These are phyloP conservation scores for Diaporthe sp. DNA, from an alignment of 2,329 filamentous ascomycete species.

Conservation along the genomic window DNA sequence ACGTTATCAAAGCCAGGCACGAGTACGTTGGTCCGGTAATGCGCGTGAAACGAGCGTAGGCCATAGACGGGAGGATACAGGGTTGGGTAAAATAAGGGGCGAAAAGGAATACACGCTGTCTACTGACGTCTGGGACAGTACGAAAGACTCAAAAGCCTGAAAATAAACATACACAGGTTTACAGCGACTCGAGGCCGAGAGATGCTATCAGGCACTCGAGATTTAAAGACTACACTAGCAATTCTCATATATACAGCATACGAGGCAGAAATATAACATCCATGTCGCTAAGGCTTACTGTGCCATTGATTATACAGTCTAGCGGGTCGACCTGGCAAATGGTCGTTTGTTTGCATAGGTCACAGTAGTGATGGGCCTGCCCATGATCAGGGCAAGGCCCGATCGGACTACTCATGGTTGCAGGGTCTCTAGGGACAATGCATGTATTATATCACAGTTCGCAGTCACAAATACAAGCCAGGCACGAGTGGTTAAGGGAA, in stretches of 20 bases:
- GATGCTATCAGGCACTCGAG: background rate
- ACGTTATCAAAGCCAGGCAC: constrained; percentile 1
- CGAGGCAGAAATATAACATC: background rate
- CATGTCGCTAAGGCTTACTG: background rate
- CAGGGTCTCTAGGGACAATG: background rate
- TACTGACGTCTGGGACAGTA: background rate
- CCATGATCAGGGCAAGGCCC: no score
- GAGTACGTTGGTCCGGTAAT: constrained; percentile 15
- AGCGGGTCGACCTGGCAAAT: background rate
- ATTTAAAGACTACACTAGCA: background rate
- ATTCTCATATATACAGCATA: background rate
- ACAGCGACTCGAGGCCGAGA: background rate
- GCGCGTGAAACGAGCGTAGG: constrained; percentile 3
- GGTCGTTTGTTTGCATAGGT: no score
- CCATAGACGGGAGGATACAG: background rate
- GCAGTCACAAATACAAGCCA: no score
- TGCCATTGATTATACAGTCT: background rate
- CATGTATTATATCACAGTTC: no score
- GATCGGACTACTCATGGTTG: background rate
- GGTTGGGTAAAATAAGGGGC: background rate
- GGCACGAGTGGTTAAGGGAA: no score
- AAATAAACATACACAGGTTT: background rate
- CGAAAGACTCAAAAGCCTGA: background rate
- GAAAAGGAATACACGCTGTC: background rate
- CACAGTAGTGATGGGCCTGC: no score